Evolutionary conservation across 148 eudicot species (phyloP), one percentile per base, ranked within the genome.

Genomic region (Nepenthes gracilis): DNA sequence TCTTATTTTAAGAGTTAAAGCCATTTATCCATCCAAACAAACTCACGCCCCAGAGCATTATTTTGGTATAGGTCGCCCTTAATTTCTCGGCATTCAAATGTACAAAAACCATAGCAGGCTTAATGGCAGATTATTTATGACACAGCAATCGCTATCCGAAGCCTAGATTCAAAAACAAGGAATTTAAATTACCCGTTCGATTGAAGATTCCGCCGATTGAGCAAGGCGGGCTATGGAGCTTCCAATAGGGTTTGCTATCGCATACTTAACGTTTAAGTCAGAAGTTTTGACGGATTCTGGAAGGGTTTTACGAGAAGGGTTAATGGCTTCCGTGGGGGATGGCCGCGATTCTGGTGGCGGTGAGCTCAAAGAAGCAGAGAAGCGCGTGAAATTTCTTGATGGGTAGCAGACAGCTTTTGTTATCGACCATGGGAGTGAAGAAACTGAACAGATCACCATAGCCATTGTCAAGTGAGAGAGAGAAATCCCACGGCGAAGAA

Each of bases 151-250:
- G 33, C 12, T 23, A 23, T 23, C 35, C 1, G 12, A 55, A 35
- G 33, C 58, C 58, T 36, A 55, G 36, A 4, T 9, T 55, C 5
- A 2, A 52, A 33, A 6, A 68, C 23, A 23, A 23, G 23, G 47
- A 35, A 8, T 1, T 15, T 33, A 35, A 54, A 43, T 58, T 72
- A 91, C 97, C 80, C 83, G 75, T 77, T 92, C 97, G 37, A 92
- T 76, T 23, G 71, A 12, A 14, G 90, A 82, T 67, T 92, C 98
- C 3, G 90, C 78, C 33, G 81, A 74, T 40, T 61, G 69, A 50
- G 68, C 63, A 34, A 80, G 72, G 5, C 72, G 68, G 49, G 45
- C 55, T 54, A 72, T n/a, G 1, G 74, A 74, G 70, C 36, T 78
- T 33, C 83, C 80, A 58, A 67, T 73, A 2, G 81, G 70, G 60